Base-by-base conservation (phyloP, 805 yeast genomes). In the Starmera quercuum region DNA sequence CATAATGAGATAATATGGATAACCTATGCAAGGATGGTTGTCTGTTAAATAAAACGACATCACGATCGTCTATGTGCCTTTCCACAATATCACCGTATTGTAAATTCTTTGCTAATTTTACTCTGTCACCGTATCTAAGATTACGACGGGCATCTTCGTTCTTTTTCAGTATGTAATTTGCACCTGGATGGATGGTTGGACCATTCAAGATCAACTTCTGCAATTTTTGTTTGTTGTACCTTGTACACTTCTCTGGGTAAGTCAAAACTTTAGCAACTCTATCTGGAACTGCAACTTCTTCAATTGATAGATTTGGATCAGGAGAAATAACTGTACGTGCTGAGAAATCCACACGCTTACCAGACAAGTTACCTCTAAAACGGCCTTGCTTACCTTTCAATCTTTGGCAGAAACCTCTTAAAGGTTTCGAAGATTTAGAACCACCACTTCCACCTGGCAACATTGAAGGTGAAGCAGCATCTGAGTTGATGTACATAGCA, bases 301-400 rank as follows among this genome's bases (percentile, higher is more conserved):
- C 97, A 42, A 92, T 85, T 20, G 82, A 70, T 47, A 92, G 65
- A 56, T 92, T 92, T 24, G 99, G 99, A 65, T 92, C 99, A 2
- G 98, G 98, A 3, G 97, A 90, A 53, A 92, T 92, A 47, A 92
- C 99, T 0, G 98, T 92, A 66, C 99, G 77, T 32, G 95, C 98
- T 0, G 97, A 87, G 55, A 92, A 92, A 60, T 92, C 99, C 18
- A 92, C 99, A 67, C 99, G 83, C 61, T 92, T 92, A 60, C 99
- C 99, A 1, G 97, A 87, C 47, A 92, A 64, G 54, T 92, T 92
- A 46, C 99, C 99, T 68, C 99, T 75, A 65, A 92, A 94, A 56
- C 99, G 81, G 52, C 99, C 99, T 63, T 92, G 97, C 48, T 92
- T 92, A 58, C 99, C 99, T 63, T 92, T 92, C 44, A 92, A 69